Conservation (phyloP, 2,329 filamentous ascomycete genomes). For the Ceratocystis eucalypticola region DNA sequence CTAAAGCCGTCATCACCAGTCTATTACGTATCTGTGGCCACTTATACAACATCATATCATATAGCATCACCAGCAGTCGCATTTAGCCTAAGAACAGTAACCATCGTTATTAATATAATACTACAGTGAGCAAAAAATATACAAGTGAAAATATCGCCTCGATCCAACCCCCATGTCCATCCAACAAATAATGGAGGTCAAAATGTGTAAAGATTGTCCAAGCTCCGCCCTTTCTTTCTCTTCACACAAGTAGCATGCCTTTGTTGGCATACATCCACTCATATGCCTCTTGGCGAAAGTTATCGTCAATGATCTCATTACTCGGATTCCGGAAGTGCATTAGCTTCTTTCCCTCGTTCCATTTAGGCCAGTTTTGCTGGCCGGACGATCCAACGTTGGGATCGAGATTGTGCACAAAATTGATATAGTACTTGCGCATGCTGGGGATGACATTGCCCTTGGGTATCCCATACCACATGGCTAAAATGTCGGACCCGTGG, state of each 20-base stretch:
- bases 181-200: too few species aligned
- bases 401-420: constrained; percentile 43
- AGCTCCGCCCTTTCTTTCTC: background rate
- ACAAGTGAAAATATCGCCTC: background rate
- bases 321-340: constrained; percentile 20
- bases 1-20: too few species aligned
- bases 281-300: constrained; percentile 21
- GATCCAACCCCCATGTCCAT: background rate
- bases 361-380: constrained; percentile 27
- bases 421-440: constrained; percentile 44
- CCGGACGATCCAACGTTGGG: constrained; percentile 34
- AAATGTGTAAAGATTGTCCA: background rate
- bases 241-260: constrained; percentile 9
- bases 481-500: constrained; percentile 44
- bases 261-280: constrained; percentile 18
- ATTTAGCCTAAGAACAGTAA: too few species aligned
- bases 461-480: constrained; percentile 39
- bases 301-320: constrained; percentile 19
- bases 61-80: too few species aligned
- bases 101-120: too few species aligned
- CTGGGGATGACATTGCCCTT: constrained; percentile 35
- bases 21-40: too few species aligned
- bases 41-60: too few species aligned
- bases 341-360: constrained; percentile 30
- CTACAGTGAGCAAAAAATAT: too few species aligned